These are phyloP conservation scores for Hyaloraphidium curvatum DNA, from an alignment of 192 early-diverging fungal genomes.

Conservation along the genomic window DNA sequence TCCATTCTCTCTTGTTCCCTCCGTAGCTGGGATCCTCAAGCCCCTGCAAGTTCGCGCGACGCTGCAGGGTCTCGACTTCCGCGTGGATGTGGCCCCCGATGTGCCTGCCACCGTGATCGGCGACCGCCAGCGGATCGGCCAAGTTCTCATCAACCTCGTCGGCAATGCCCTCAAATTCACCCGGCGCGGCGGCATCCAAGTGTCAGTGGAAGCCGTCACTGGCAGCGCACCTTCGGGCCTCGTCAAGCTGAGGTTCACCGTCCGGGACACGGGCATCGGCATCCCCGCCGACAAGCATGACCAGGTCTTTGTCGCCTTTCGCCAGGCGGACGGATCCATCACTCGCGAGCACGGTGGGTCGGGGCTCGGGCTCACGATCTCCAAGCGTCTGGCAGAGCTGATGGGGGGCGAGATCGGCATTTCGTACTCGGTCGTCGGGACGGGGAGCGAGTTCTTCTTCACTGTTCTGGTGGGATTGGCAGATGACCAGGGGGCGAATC, in stretches of 20 bases:
- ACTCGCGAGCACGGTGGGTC: constrained; percentile 46
- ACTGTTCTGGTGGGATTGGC: too few species aligned
- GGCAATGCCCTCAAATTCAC: constrained; percentile 34
- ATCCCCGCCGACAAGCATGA: constrained; percentile 31
- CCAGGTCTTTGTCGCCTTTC: constrained; percentile 37
- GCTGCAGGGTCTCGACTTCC: not conserved
- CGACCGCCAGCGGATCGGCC: constrained; percentile 25
- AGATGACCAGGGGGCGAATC: too few species aligned
- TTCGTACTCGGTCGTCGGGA: too few species aligned
- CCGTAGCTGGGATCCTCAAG: too few species aligned
- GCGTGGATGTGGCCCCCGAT: not conserved
- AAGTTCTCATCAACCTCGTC: constrained; percentile 27
- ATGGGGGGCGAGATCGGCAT: constrained; percentile 46
- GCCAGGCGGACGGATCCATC: constrained; percentile 37
- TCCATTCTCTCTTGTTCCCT: not conserved
- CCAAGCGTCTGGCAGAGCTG: constrained; percentile 29
- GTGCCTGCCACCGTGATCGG: too few species aligned
- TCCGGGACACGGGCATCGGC: constrained; percentile 38
- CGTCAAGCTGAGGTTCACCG: too few species aligned
- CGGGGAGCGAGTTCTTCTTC: too few species aligned
- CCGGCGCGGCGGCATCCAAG: constrained; percentile 14
- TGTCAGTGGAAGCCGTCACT: too few species aligned
- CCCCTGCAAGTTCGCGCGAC: too few species aligned
- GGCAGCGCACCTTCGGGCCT: too few species aligned
- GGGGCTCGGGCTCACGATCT: constrained; percentile 43